Evolutionary conservation across 2,329 filamentous ascomycete genomes (phyloP).

Genomic region (Dothideomycetes sp.): DNA sequence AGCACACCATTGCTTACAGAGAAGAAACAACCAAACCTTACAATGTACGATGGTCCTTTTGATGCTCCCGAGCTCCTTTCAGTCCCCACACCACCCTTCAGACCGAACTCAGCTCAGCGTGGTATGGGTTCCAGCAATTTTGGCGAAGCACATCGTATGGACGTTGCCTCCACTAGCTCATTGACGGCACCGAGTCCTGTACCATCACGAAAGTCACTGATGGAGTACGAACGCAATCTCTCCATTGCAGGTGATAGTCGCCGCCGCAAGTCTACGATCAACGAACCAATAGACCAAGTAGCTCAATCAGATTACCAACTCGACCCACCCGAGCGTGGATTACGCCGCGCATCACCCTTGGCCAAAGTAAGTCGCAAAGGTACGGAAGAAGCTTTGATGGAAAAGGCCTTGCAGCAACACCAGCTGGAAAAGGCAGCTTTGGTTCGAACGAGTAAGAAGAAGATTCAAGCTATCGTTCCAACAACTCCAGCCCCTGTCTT

Average conservation of each 20-base stretch:
- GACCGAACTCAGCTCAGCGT: slow-evolving; percentile 10
- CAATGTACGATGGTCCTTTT: slow-evolving; percentile 18
- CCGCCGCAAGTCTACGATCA: slow-evolving; percentile 20
- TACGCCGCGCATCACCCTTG: slow-evolving; percentile 17
- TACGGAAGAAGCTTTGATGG: slow-evolving; percentile 21
- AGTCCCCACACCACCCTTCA: slow-evolving; percentile 11
- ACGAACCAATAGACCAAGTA: slow-evolving; percentile 17
- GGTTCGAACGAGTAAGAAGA: slow-evolving; percentile 25
- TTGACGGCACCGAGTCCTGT: not conserved
- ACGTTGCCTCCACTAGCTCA: not conserved
- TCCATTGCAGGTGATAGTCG: slow-evolving; percentile 22
- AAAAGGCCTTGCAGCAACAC: slow-evolving; percentile 25
- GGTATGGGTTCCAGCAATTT: slow-evolving; percentile 1
- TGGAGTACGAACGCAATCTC: slow-evolving; percentile 23
- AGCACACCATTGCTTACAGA: slow-evolving; percentile 19
- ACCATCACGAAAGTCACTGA: slow-evolving; percentile 18
- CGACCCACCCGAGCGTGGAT: slow-evolving; percentile 12
- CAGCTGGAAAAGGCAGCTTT: slow-evolving; percentile 26
- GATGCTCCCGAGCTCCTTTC: slow-evolving; percentile 18
- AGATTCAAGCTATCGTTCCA: slow-evolving; percentile 12
- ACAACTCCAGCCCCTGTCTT: slow-evolving; percentile 15
- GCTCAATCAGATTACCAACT: slow-evolving; percentile 18
- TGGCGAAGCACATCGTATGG: too few species aligned
- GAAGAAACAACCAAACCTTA: not conserved
- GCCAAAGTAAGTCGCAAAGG: not conserved